Evolutionary conservation across 1,284 basidiomycete species (phyloP).

Genomic region (Rhodotorula sp.): DNA sequence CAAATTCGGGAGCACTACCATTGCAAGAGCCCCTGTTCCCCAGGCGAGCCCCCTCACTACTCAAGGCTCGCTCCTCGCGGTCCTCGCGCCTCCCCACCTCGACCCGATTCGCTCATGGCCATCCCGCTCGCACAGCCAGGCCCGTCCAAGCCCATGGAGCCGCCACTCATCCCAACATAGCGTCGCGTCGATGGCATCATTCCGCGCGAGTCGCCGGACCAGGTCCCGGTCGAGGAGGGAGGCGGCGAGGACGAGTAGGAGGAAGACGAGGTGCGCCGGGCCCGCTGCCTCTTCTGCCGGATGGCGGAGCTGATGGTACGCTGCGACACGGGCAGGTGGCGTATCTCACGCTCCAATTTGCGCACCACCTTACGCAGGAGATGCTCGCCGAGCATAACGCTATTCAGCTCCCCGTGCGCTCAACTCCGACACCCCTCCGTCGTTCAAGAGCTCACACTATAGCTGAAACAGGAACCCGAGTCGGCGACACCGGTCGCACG

Average conservation of each 20-base stretch:
- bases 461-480: conserved; percentile 24
- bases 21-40: too few relatives aligned
- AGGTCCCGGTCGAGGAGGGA: not conserved
- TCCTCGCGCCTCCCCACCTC: not conserved
- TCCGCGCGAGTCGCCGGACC: not conserved
- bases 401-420: conserved; percentile 31
- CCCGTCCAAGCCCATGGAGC: not conserved
- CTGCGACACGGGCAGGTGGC: conserved; percentile 30
- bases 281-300: too few relatives aligned
- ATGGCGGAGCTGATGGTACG: not conserved
- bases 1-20: too few relatives aligned
- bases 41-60: too few relatives aligned
- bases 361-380: not conserved
- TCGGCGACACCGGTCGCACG: conserved; percentile 16
- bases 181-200: conserved; percentile 3
- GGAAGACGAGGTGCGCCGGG: conserved; percentile 28
- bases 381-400: conserved; percentile 1
- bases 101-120: not conserved
- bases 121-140: not conserved
- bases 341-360: conserved; percentile 38
- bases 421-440: too few relatives aligned
- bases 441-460: too few relatives aligned
- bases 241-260: conserved; percentile 30
- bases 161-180: conserved; percentile 2
- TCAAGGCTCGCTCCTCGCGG: not conserved